Base-by-base conservation (phyloP, 75 land plant species). In the Pseudotsuga menziesii region DNA sequence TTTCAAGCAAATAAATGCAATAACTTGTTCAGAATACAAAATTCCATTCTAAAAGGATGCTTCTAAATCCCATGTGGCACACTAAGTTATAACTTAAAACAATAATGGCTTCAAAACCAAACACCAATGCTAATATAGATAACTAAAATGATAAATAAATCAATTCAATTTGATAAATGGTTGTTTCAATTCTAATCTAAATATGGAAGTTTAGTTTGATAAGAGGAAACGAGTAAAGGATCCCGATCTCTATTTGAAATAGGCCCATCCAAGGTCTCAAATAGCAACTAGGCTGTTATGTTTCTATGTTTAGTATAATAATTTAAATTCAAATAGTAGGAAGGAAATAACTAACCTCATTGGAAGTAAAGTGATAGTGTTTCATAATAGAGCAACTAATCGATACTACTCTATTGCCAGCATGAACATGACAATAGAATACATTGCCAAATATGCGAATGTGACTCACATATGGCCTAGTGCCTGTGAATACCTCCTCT, bases 351-450 rank as follows among this genome's bases (percentile, higher is more conserved):
- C 61, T 48, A 56, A 86, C 88, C 82, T 86, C 88, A 77, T 82
- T 86, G 52, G 81, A 69, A 57, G 85, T 86, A 69, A 86, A 86
- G 16, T 64, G 75, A 57, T 71, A 82, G 75, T 86, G 81, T 76
- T 77, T 86, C 88, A 86, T 86, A 23, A 86, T 79, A 57, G 82
- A 86, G 60, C 88, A 86, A 14, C 88, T 85, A 80, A 86, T 82
- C 78, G 82, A 74, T 25, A 83, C 85, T 13, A 85, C 82, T n/a
- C n/a, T n/a, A n/a, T n/a, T n/a, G n/a, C n/a, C n/a, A n/a, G n/a
- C n/a, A n/a, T n/a, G n/a, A n/a, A n/a, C n/a, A n/a, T n/a, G n/a
- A n/a, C n/a, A n/a, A n/a, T n/a, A n/a, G n/a, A n/a, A n/a, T n/a
- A n/a, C n/a, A n/a, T n/a, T n/a, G n/a, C n/a, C n/a, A n/a, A n/a